A percentile compares a stretch with the other conserved stretches of the same genome.
These are phyloP conservation scores for Theileria annulata DNA, from an alignment of 169 alveolate genomes.

Conservation along the genomic window DNA sequence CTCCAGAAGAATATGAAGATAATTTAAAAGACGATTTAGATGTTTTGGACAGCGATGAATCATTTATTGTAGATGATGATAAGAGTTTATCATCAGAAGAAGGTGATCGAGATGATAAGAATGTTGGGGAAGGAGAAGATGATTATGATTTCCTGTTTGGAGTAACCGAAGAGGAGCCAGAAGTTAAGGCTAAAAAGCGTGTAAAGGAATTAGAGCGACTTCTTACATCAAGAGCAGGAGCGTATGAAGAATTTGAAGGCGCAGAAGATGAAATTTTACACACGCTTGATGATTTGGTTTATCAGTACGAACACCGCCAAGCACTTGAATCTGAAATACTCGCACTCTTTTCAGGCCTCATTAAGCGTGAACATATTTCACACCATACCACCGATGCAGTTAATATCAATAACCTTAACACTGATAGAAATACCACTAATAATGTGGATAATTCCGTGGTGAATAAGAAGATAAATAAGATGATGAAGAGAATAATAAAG, in stretches of 20 bases:
- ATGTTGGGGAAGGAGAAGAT: conserved; percentile 31
- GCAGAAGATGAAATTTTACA: conserved; percentile 29
- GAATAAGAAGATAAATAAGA: conserved; percentile 30
- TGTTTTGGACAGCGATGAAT: conserved; percentile 30
- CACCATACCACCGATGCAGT: background rate
- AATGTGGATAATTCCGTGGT: background rate
- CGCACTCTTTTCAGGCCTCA: conserved; percentile 52
- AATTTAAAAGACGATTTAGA: conserved; percentile 17
- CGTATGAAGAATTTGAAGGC: conserved; percentile 38
- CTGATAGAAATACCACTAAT: conserved; percentile 3
- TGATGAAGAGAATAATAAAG: conserved; percentile 54
- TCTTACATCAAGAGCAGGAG: conserved; percentile 29
- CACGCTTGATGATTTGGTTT: conserved; percentile 19
- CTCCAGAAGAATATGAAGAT: conserved; percentile 15
- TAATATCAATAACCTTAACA: background rate
- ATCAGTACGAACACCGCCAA: conserved; percentile 44
- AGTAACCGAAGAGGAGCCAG: conserved; percentile 7
- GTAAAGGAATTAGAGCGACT: conserved; percentile 61
- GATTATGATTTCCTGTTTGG: conserved; percentile 65
- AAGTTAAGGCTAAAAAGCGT: conserved; percentile 35
- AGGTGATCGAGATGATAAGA: conserved; percentile 36
- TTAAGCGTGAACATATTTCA: conserved; percentile 42
- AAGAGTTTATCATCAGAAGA: background rate
- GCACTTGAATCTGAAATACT: conserved; percentile 58
- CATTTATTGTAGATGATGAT: conserved; percentile 45